Conservation (phyloP, 225 moss, liverwort and hornwort genomes). For the Sphagnum tenellum region DNA sequence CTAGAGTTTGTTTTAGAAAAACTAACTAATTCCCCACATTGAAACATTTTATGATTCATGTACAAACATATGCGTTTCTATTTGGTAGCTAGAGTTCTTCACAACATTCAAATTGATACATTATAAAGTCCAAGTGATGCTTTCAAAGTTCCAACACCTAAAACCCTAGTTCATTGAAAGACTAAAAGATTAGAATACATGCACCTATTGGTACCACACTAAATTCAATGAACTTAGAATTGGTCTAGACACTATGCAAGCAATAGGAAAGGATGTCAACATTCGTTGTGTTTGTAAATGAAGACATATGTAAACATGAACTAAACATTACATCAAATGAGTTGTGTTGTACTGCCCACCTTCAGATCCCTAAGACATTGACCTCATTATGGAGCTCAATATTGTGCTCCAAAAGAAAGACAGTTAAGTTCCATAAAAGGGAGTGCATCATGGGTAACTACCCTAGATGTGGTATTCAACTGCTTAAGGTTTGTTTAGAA, state of each 20-base stretch:
- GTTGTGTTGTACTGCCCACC: background rate
- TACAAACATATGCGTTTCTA: too few species aligned
- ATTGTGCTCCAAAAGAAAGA: background rate
- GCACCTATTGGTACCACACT: background rate
- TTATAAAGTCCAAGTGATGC: too few species aligned
- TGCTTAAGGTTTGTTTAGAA: background rate
- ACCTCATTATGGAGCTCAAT: background rate
- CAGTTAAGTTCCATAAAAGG: background rate
- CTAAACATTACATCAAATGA: background rate
- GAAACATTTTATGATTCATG: too few species aligned
- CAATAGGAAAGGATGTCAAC: background rate
- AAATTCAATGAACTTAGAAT: background rate
- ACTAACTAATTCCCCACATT: too few species aligned
- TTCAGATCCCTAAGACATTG: background rate
- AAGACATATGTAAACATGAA: background rate
- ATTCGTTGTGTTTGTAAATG: background rate
- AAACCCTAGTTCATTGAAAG: too few species aligned
- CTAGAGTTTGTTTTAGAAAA: too few species aligned
- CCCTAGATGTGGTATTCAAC: background rate
- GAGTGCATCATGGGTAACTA: background rate
- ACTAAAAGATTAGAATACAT: background rate
- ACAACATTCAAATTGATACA: too few species aligned
- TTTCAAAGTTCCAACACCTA: too few species aligned
- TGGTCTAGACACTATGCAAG: background rate
- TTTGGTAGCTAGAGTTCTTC: too few species aligned